Evolutionary conservation across 2,329 filamentous ascomycete species (phyloP).

Genomic region (Phialocephala sp.): DNA sequence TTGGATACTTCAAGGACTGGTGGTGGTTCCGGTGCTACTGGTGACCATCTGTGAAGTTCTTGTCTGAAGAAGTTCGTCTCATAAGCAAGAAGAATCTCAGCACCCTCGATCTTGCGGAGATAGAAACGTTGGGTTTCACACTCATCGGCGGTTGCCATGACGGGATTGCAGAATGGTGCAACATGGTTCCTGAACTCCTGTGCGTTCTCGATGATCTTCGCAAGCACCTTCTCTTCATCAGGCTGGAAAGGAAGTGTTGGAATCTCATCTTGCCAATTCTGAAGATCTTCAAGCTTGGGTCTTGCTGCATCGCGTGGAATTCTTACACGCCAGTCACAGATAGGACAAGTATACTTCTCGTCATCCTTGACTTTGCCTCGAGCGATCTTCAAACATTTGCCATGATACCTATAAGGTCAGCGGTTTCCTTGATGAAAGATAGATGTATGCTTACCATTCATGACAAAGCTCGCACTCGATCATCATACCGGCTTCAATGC

Average conservation of each 20-base stretch:
- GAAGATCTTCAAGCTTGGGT: slow-evolving; percentile 90
- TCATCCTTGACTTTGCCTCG: slow-evolving; percentile 98
- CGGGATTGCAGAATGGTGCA: slow-evolving; percentile 77
- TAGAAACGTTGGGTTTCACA: slow-evolving; percentile 93
- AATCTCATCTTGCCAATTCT: slow-evolving; percentile 85
- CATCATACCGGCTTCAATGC: slow-evolving; percentile 96
- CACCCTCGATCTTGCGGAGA: slow-evolving; percentile 94
- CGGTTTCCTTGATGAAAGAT: not conserved
- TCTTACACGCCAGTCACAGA: slow-evolving; percentile 96
- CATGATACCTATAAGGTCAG: slow-evolving; percentile 73
- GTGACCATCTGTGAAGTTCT: slow-evolving; percentile 92
- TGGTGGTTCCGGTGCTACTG: slow-evolving; percentile 84
- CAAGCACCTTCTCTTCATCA: slow-evolving; percentile 86
- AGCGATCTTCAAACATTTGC: slow-evolving; percentile 97
- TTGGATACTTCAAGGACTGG: slow-evolving; percentile 86
- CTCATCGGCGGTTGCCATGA: slow-evolving; percentile 83
- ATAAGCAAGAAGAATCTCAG: slow-evolving; percentile 86
- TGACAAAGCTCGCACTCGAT: slow-evolving; percentile 98
- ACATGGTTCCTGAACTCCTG: slow-evolving; percentile 85
- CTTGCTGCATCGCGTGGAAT: slow-evolving; percentile 95
- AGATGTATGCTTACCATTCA: slow-evolving; percentile 74
- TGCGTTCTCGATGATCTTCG: slow-evolving; percentile 86
- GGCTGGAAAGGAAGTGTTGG: slow-evolving; percentile 86
- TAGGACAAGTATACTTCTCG: slow-evolving; percentile 97
- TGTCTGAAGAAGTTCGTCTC: slow-evolving; percentile 99